Evolutionary conservation across 495 filamentous ascomycete genomes (phyloP).

Genomic region (Xylaria venustula): DNA sequence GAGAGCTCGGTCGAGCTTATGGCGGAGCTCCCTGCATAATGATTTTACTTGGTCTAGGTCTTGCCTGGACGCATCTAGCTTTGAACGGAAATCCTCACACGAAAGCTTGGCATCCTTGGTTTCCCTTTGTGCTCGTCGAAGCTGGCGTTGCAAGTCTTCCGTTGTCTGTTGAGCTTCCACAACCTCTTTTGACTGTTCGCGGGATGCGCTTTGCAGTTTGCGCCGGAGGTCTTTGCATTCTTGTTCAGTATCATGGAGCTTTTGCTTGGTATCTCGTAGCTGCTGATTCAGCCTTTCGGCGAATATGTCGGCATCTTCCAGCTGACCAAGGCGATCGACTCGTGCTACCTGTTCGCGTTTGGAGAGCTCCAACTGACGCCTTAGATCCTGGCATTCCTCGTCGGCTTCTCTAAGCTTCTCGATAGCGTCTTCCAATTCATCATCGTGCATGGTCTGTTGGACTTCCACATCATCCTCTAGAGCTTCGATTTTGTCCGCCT

Average conservation of each 20-base stretch:
- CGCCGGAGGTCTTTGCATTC: conserved; percentile 43
- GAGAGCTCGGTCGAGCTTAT: conserved; percentile 47
- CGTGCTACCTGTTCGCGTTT: conserved; percentile 42
- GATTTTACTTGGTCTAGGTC: conserved; percentile 24
- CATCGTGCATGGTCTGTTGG: conserved; percentile 69
- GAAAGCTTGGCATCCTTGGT: conserved; percentile 18
- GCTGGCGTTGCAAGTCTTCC: conserved; percentile 46
- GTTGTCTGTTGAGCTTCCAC: conserved; percentile 38
- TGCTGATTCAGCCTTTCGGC: conserved; percentile 64
- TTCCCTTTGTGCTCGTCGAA: conserved; percentile 31
- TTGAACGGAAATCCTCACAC: conserved; percentile 24
- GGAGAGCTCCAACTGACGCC: conserved; percentile 45
- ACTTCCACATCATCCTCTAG: conserved; percentile 80
- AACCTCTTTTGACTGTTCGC: conserved; percentile 51
- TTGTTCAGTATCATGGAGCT: conserved; percentile 38
- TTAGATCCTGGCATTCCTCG: conserved; percentile 50
- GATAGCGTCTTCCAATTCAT: conserved; percentile 66
- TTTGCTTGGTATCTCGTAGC: conserved; percentile 40
- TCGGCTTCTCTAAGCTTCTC: conserved; percentile 49
- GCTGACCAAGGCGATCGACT: conserved; percentile 57
- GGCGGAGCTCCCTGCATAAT: conserved; percentile 29
- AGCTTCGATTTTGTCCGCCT: conserved; percentile 68
- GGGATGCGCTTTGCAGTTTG: conserved; percentile 40
- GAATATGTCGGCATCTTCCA: conserved; percentile 70
- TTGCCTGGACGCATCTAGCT: conserved; percentile 21